Evolutionary conservation across 2,329 filamentous ascomycete genomes (phyloP), one percentile per base, ranked within the genome.

Genomic region (Ophiostoma piceae): DNA sequence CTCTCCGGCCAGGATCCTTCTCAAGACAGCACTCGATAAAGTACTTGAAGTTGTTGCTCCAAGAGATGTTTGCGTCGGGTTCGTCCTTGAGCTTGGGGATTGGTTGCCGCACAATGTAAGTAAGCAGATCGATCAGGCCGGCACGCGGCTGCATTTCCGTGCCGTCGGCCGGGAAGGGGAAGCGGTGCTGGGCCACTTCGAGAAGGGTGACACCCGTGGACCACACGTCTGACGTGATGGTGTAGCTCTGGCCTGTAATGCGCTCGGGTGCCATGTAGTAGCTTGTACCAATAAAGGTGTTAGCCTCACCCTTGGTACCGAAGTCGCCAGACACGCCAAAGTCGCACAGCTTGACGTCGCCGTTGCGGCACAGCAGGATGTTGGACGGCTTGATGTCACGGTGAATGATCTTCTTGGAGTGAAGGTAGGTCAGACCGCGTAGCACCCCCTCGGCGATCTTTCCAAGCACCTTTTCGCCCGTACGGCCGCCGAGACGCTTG

Each of bases 251-350:
- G 71, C 95, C 95, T 1, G 95, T 97, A 78, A 99, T 99, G 68
- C 95, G 90, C 79, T 99, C 95, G 0, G 95, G 95, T 3, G 95
- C 95, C 95, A 99, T 99, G 83, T 99, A 99, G 79, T 98, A 99
- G 72, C 92, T 96, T 14, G 95, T 99, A 73, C 95, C 95, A 77
- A 99, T 99, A 77, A 99, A 99, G 0, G 95, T 99, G 79, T 98
- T 97, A 74, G 95, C 95, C 78, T 98, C 95, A 69, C 95, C 95
- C 80, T 99, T 98, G 67, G 95, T 99, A 74, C 95, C 96, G 77
- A 98, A 98, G 79, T 98, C 95, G 74, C 95, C 95, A 71, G 92
- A 96, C 66, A 99, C 95, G 75, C 95, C 95, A 78, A 99, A 99
- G 81, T 99, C 95, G 81, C 95, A 99, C 19, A 99, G 87, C 81